Conservation (phyloP, 2,329 filamentous ascomycete genomes). For the Neobulgaria alba region DNA sequence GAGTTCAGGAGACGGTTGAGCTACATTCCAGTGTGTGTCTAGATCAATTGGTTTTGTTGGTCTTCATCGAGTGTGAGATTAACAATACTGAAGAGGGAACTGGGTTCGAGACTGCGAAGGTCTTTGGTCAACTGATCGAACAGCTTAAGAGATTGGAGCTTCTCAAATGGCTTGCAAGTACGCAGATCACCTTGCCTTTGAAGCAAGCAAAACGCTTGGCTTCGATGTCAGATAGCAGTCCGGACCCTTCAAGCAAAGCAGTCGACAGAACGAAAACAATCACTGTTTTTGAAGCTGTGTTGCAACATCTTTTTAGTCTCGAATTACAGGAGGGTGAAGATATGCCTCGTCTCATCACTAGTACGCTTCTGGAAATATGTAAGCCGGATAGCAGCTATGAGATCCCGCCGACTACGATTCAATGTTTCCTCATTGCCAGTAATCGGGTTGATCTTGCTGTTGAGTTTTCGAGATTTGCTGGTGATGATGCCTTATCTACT, state of each 20-base stretch:
- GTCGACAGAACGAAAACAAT: constrained; percentile 39
- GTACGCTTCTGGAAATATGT: constrained; percentile 58
- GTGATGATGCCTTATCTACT: constrained; percentile 53
- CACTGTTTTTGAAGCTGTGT: constrained; percentile 50
- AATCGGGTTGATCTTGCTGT: constrained; percentile 51
- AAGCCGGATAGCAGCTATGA: constrained; percentile 58
- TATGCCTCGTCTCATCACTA: constrained; percentile 53
- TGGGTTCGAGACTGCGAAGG: constrained; percentile 59
- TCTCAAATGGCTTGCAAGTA: constrained; percentile 58
- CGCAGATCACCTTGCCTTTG: constrained; percentile 44
- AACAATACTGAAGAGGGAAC: constrained; percentile 63
- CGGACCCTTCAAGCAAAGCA: constrained; percentile 32
- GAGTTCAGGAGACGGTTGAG: constrained; percentile 70
- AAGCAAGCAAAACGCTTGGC: constrained; percentile 34
- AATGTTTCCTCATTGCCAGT: constrained; percentile 52
- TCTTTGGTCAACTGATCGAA: constrained; percentile 62
- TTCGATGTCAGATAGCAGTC: constrained; percentile 24
- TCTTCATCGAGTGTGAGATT: constrained; percentile 79
- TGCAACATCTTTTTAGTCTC: constrained; percentile 56
- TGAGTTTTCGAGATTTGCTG: constrained; percentile 47
- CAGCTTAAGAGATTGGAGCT: constrained; percentile 67
- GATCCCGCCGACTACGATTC: constrained; percentile 46
- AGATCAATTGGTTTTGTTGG: constrained; percentile 71
- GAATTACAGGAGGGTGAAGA: constrained; percentile 41
- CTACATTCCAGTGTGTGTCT: constrained; percentile 67